phyloP scores from a whole-genome alignment of 768 basidiomycete species.

The Calocybe cyanea region DNA sequence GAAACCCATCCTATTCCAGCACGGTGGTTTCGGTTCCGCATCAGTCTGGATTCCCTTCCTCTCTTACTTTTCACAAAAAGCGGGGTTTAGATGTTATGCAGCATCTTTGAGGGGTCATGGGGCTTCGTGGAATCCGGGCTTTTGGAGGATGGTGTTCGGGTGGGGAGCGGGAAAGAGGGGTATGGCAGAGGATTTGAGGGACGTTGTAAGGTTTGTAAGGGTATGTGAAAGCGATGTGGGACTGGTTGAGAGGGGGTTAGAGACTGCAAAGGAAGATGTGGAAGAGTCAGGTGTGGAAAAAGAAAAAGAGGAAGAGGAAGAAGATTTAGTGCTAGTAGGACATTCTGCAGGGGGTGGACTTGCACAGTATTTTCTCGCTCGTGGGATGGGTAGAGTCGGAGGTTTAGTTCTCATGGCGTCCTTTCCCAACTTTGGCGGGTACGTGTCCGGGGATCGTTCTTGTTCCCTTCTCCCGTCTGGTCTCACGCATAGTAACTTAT shows the following conservation, averaged over 20 bases:
- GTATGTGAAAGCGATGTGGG: constrained; percentile 4
- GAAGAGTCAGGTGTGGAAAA: too few species aligned
- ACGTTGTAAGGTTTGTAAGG: constrained; percentile 7
- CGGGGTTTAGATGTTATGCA: constrained; percentile 11
- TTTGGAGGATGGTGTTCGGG: constrained; percentile 5
- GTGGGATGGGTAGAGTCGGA: constrained; percentile 1
- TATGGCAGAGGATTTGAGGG: constrained; percentile 5
- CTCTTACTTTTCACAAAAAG: constrained; percentile 10
- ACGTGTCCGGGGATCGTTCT: neutral
- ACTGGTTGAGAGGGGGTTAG: neutral
- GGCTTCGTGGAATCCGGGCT: constrained; percentile 11
- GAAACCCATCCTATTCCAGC: constrained; percentile 12
- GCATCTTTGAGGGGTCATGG: constrained; percentile 13
- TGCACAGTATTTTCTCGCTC: constrained; percentile 9
- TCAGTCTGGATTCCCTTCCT: constrained; percentile 14
- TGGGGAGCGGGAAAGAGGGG: constrained; percentile 2
- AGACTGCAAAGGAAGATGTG: too few species aligned
- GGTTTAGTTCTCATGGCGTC: constrained; percentile 7
- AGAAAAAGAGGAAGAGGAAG: neutral
- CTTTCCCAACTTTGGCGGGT: constrained; percentile 11
- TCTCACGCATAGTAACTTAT: neutral
- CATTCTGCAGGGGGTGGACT: constrained; percentile 15
- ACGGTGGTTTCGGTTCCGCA: constrained; percentile 14
- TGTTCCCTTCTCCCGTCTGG: neutral
- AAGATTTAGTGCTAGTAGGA: constrained; percentile 9